These are phyloP conservation scores for Heterobasidion occidentale DNA, from an alignment of 1,284 basidiomycete species.

Conservation along the genomic window DNA sequence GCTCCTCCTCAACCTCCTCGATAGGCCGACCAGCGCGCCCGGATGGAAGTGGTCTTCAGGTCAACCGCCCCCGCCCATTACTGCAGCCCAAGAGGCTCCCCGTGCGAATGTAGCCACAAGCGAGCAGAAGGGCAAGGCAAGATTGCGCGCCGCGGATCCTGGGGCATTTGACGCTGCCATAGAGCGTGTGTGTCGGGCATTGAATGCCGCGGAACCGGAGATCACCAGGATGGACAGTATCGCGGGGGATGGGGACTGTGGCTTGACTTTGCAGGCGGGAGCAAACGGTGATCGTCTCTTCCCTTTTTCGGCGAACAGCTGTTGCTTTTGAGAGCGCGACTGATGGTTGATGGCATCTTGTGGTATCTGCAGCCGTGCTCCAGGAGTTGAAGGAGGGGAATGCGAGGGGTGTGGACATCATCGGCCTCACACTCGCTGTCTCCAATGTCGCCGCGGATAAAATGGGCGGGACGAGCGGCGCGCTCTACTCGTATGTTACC, in stretches of 20 bases:
- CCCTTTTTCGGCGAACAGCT: neutral
- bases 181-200: constrained; percentile 56
- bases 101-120: too few species aligned
- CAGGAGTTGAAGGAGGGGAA: constrained; percentile 36
- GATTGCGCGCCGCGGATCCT: constrained; percentile 35
- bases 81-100: constrained; percentile 14
- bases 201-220: constrained; percentile 78
- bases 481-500: constrained; percentile 71
- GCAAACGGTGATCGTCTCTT: constrained; percentile 33
- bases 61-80: constrained; percentile 24
- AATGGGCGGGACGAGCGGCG: constrained; percentile 93
- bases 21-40: constrained; percentile 66
- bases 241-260: constrained; percentile 72
- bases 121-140: constrained; percentile 5
- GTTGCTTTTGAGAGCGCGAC: constrained; percentile 1
- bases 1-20: constrained; percentile 70
- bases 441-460: constrained; percentile 73
- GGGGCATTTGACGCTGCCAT: constrained; percentile 50
- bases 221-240: constrained; percentile 87
- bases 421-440: constrained; percentile 58
- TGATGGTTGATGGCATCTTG: neutral
- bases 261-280: constrained; percentile 76
- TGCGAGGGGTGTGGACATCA: constrained; percentile 56
- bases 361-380: constrained; percentile 38
- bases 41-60: constrained; percentile 78